A percentile compares a stretch with the other conserved stretches of the same genome.
Evolutionary conservation across 306 rosid genomes (phyloP).

Genomic region (Urtica urens): DNA sequence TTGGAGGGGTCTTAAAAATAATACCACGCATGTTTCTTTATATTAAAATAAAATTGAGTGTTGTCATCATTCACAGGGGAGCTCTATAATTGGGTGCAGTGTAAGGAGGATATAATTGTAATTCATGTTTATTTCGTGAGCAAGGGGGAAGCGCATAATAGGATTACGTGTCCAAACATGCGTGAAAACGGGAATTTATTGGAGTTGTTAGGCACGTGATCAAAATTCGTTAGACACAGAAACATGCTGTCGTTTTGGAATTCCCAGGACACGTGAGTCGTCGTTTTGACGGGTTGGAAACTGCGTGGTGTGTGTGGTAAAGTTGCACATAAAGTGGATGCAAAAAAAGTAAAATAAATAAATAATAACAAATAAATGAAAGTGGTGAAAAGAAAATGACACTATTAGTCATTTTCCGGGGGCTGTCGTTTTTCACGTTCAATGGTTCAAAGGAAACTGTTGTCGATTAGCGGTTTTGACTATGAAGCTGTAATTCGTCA

Average conservation of each 20-base stretch:
- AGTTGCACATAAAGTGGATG: background rate
- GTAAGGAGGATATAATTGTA: background rate
- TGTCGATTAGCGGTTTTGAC: background rate
- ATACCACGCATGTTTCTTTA: background rate
- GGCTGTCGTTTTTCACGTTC: conserved; percentile 15
- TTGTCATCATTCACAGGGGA: too few relatives aligned
- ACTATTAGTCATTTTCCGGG: conserved; percentile 12
- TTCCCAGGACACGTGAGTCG: background rate
- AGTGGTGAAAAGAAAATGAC: background rate
- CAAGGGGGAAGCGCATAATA: background rate
- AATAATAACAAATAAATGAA: background rate
- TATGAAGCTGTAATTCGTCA: too few relatives aligned
- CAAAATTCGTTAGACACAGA: background rate
- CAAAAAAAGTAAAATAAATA: background rate
- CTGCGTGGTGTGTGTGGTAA: background rate
- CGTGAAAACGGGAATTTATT: background rate
- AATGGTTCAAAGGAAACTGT: background rate
- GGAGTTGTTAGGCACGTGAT: background rate
- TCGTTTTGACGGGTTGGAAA: background rate
- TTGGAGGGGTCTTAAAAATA: background rate
- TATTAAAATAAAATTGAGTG: too few relatives aligned
- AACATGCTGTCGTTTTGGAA: background rate
- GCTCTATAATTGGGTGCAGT: too few relatives aligned
- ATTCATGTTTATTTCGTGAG: background rate
- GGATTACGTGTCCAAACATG: background rate